These are phyloP conservation scores for Carex sylvatica DNA, from an alignment of 202 grass and related monocot species.

Conservation along the genomic window DNA sequence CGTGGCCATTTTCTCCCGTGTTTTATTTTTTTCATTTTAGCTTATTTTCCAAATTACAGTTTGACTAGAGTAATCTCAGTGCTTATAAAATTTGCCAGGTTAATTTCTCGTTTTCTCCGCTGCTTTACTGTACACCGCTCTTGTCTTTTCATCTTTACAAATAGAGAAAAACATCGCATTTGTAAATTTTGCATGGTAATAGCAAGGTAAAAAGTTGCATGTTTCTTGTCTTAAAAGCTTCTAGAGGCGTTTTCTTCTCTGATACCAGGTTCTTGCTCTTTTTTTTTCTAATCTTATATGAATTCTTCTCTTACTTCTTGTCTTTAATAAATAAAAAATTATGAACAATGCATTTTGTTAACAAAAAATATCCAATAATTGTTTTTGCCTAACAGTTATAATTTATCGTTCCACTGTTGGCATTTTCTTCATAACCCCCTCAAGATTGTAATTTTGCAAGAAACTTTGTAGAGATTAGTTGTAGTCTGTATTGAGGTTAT, in stretches of 20 bases:
- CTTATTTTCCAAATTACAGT: too few species aligned
- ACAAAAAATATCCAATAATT: background rate
- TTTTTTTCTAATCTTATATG: background rate
- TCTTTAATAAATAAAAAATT: background rate
- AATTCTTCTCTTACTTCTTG: background rate
- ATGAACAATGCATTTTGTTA: background rate
- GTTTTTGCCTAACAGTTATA: too few species aligned
- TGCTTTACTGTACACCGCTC: background rate
- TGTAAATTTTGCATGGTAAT: background rate
- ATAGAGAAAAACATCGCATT: background rate
- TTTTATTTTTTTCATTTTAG: too few species aligned
- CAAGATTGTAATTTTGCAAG: background rate
- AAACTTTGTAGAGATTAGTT: background rate
- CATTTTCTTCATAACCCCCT: background rate
- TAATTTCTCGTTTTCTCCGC: constrained; percentile 15
- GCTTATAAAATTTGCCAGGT: background rate
- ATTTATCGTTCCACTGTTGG: too few species aligned
- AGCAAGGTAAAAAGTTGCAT: too few species aligned
- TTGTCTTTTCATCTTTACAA: background rate
- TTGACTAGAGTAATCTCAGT: background rate
- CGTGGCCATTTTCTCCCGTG: too few species aligned
- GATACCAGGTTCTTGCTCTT: background rate
- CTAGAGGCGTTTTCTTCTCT: background rate
- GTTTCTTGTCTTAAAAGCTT: background rate
- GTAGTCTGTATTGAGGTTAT: background rate